Base-by-base conservation (phyloP, 257 asterid species). In the Leptodermis oblonga region DNA sequence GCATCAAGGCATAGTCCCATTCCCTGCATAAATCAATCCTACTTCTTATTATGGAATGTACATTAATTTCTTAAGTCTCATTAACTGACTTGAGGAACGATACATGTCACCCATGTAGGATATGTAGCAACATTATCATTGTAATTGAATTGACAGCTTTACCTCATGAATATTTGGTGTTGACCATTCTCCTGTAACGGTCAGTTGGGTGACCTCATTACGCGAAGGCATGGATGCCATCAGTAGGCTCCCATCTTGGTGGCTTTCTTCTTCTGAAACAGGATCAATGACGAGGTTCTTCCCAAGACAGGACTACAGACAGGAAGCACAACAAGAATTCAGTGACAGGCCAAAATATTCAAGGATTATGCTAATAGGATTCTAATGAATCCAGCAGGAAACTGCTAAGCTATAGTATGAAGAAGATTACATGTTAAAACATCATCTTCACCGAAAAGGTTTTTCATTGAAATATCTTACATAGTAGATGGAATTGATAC, bases 1-100 rank as follows among this genome's bases (percentile, higher is more conserved):
- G 97, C 99, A 86, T 88, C 99, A 71, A 90, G 81, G 54, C 96
- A 88, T 30, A 93, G 74, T 78, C 83, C 92, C 94, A 89, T 88
- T 69, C 90, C 99, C 98, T 92, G 87, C 89, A 17, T 67, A 23
- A 30, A 53, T 1, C 63, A 49, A 4, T 30, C 28, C 22, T 28
- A 42, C 45, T 30, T 20, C 26, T 34, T 23, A 48, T 34, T 22
- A 5, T 20, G 23, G 26, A 52, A 22, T 6, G 4, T 1, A 52
- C 28, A 22, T 22, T 52, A 22, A 52, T 52, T 34, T 33, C 13
- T 23, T 41, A 68, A 52, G 49, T 28, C 46, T 3, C 48, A 25
- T 51, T 39, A 33, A 22, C 45, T 9, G n/a, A 68, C 34, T 17
- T 34, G 46, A 53, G 55, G 36, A 18, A 62, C 51, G 36, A 25